phyloP scores from a whole-genome alignment of 257 asterid species.

The Gynochthodes officinalis region DNA sequence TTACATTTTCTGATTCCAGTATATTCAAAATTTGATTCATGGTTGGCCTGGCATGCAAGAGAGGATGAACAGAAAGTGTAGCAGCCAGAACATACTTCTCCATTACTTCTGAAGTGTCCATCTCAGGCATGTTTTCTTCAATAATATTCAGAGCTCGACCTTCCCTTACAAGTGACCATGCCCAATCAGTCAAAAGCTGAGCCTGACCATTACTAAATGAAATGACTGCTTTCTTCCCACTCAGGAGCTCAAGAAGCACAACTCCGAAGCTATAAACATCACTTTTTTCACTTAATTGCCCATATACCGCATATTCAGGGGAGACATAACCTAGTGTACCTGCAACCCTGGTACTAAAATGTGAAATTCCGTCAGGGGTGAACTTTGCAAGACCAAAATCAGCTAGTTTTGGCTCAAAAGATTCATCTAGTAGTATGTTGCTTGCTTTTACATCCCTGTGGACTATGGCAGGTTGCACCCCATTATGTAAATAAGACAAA shows the following conservation, averaged over 20 bases:
- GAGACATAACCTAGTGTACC: slow-evolving; percentile 22
- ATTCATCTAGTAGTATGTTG: slow-evolving; percentile 16
- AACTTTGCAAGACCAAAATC: slow-evolving; percentile 26
- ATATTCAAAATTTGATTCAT: slow-evolving; percentile 21
- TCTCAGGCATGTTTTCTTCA: slow-evolving; percentile 9
- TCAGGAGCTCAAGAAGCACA: slow-evolving; percentile 21
- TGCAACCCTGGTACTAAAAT: slow-evolving; percentile 24
- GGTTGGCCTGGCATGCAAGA: slow-evolving; percentile 18
- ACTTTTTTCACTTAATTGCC: slow-evolving; percentile 17
- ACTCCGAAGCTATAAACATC: slow-evolving; percentile 25
- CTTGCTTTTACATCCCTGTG: slow-evolving; percentile 24
- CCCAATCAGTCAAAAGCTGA: slow-evolving; percentile 15
- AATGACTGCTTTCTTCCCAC: slow-evolving; percentile 21
- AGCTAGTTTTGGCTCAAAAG: slow-evolving; percentile 17
- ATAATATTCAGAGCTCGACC: slow-evolving; percentile 11
- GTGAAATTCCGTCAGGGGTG: slow-evolving; percentile 24
- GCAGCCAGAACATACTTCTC: slow-evolving; percentile 21
- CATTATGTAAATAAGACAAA: slow-evolving; percentile 19
- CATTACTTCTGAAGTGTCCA: slow-evolving; percentile 17
- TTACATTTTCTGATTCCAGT: slow-evolving; percentile 2
- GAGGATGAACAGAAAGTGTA: slow-evolving; percentile 18
- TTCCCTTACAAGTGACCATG: slow-evolving; percentile 23
- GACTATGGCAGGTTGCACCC: slow-evolving; percentile 16
- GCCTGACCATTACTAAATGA: neutral
- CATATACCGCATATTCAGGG: slow-evolving; percentile 22